Evolutionary conservation across 441 rosid species (phyloP).

Genomic region (Erodium moschatum): DNA sequence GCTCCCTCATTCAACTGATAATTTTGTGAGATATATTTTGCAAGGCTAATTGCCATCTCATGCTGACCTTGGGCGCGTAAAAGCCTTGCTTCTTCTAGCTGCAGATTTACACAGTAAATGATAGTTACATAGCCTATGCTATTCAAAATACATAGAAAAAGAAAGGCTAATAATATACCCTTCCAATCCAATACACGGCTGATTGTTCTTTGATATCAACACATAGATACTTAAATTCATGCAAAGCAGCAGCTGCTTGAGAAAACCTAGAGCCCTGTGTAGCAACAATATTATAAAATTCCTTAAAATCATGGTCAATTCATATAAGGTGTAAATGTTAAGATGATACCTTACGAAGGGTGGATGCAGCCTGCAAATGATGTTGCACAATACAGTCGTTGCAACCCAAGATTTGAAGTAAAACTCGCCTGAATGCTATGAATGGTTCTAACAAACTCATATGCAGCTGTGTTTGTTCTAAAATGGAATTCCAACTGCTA

Average conservation of each 20-base stretch:
- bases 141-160: constrained; percentile 5
- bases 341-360: constrained; percentile 73
- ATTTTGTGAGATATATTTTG: constrained; percentile 65
- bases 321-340: constrained; percentile 16
- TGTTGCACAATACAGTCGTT: constrained; percentile 52
- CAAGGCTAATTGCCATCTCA: constrained; percentile 93
- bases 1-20: constrained; percentile 53
- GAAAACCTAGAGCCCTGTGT: constrained; percentile 78
- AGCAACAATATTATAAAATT: constrained; percentile 20
- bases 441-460: constrained; percentile 93
- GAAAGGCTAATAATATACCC: constrained; percentile 37
- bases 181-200: constrained; percentile 71
- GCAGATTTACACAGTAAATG: constrained; percentile 17
- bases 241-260: constrained; percentile 81
- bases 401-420: constrained; percentile 75
- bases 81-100: constrained; percentile 96
- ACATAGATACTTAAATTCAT: constrained; percentile 71
- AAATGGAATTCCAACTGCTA: constrained; percentile 62
- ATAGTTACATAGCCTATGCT: neutral
- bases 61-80: constrained; percentile 88
- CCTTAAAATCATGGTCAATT: constrained; percentile 11
- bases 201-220: constrained; percentile 39
- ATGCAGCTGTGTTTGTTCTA: constrained; percentile 67
- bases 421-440: constrained; percentile 77
- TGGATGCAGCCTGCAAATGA: constrained; percentile 86